Base-by-base conservation (phyloP, 768 basidiomycete genomes). In the Boletus patriciae region DNA sequence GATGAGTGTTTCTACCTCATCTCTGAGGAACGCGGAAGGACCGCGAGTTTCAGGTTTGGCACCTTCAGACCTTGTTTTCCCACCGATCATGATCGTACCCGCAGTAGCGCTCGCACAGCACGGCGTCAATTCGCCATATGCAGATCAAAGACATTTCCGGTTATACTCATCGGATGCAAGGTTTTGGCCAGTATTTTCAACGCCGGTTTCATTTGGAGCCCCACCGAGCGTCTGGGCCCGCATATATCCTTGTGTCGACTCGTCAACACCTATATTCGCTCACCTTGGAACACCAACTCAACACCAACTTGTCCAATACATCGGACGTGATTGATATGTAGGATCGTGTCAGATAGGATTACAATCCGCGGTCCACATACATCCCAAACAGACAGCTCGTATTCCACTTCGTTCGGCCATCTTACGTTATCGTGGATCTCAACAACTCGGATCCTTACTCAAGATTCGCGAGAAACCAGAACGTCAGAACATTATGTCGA, bases 71-170 rank as follows among this genome's bases (percentile, higher is more conserved):
- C 25, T 16, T 56, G 43, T 55, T 44, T 57, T 36, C 52, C 50
- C 40, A 36, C 37, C 67, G 67, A 67, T 69, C 66, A 48, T 41
- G 66, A 67, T 67, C 66, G 57, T 34, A n/a, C 44, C 6, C 13
- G 47, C 36, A 33, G 13, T 38, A 50, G 12, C 8, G 60, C 50
- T 55, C 52, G 50, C 52, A 54, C 56, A 46, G 47, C 49, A 18
- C 47, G 31, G 47, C 54, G 44, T 31, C 62, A 57, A 46, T 45
- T 29, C 25, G 12, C 36, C 41, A 54, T 50, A 43, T 57, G 57
- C 46, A 65, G 65, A 68, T 66, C 45, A 49, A 27, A 33, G 41
- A 46, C 59, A 47, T 57, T 42, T 55, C 50, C 47, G 41, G 42
- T 44, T 23, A 42, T 33, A 19, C 41, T 52, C 38, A 15, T 15